Evolutionary conservation across 352 stramenopile species (phyloP).

Genomic region (Pythium sp.): DNA sequence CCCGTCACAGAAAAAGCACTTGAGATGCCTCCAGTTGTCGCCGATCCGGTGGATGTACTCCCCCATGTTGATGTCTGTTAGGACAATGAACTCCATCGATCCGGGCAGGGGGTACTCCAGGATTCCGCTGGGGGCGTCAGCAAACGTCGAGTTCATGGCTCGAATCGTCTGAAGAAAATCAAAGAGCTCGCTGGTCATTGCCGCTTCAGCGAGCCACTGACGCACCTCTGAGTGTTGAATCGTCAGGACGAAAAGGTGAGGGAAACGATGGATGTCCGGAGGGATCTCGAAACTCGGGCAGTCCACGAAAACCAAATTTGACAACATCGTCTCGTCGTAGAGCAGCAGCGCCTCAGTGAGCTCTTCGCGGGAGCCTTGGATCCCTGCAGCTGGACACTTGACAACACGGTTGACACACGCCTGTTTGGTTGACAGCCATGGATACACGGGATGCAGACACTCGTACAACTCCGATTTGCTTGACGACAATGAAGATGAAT

Average conservation of each 20-base stretch:
- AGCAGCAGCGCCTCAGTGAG: background rate
- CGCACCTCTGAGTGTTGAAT: background rate
- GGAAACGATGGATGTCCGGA: background rate
- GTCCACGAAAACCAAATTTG: background rate
- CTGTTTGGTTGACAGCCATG: background rate
- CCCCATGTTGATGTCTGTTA: background rate
- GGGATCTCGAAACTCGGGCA: background rate
- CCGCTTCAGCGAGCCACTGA: background rate
- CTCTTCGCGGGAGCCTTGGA: background rate
- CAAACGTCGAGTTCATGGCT: background rate
- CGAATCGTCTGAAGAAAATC: background rate
- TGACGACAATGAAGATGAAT: background rate
- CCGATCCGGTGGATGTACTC: background rate
- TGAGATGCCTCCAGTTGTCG: background rate
- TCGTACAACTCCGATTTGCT: background rate
- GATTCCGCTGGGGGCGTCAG: background rate
- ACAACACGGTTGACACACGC: background rate
- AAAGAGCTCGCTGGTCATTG: background rate
- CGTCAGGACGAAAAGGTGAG: background rate
- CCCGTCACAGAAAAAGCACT: conserved; percentile 2
- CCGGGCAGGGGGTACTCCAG: background rate
- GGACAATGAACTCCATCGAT: background rate
- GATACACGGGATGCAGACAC: conserved; percentile 1
- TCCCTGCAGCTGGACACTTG: background rate
- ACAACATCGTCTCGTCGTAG: background rate